Percentiles rank a stretch among this genome's conserved stretches.
Conservation (phyloP, 2,329 filamentous ascomycete genomes). For the Diaporthe destruens region DNA sequence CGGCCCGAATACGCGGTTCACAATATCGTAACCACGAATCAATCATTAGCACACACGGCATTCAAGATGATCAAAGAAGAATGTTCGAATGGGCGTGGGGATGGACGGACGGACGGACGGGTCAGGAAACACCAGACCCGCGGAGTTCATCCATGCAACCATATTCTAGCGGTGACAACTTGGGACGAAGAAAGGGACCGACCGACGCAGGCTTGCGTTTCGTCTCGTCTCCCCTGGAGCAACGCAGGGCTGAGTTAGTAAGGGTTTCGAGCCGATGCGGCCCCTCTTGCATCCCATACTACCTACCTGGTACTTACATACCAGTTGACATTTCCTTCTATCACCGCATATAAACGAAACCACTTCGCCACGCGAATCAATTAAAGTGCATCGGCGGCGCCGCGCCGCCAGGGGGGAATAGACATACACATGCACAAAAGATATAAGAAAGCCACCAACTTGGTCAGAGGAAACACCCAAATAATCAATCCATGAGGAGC, state of each 20-base stretch:
- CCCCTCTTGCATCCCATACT: background rate
- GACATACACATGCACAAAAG: background rate
- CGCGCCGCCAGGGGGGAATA: background rate
- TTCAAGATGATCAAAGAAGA: too few relatives aligned
- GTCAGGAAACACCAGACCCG: background rate
- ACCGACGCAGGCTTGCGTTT: slow-evolving; percentile 33
- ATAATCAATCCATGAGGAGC: background rate
- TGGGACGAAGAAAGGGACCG: slow-evolving; percentile 31
- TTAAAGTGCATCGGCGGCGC: slow-evolving; percentile 1
- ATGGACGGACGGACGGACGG: background rate
- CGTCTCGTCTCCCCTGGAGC: slow-evolving; percentile 10
- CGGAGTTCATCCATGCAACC: background rate
- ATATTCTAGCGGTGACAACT: background rate
- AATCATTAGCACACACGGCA: background rate
- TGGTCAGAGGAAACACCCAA: background rate
- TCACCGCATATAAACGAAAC: too few relatives aligned
- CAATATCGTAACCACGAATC: background rate
- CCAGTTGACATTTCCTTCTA: background rate
- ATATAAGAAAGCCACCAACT: background rate
- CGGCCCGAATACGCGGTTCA: background rate
- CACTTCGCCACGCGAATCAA: slow-evolving; percentile 10
- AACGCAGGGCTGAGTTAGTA: slow-evolving; percentile 10
- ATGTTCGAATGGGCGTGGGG: background rate
- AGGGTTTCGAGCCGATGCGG: background rate
- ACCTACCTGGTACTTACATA: too few relatives aligned